Percentiles rank a stretch among this genome's conserved stretches.
Conservation (phyloP, 192 early-diverging fungal genomes). For the Linnemannia zychae region DNA sequence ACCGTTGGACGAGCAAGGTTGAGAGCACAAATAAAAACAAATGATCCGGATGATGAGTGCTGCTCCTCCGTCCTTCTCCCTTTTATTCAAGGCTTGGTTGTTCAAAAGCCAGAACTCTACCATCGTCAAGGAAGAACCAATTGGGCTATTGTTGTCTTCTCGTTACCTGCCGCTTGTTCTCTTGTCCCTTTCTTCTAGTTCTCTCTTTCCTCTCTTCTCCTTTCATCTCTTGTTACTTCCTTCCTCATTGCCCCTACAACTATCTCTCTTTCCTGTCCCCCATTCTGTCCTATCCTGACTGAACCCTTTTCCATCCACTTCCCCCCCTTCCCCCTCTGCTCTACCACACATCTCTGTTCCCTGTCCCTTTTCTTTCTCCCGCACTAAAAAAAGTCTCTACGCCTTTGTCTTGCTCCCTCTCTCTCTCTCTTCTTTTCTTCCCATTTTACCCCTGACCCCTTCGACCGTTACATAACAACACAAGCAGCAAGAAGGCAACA, state of each 20-base stretch:
- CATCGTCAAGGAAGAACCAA: no score
- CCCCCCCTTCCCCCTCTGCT: not conserved
- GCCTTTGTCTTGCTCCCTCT: not conserved
- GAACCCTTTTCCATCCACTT: not conserved
- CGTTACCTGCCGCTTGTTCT: not conserved
- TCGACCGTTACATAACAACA: conserved; percentile 21
- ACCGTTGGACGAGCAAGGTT: no score
- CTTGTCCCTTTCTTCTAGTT: not conserved
- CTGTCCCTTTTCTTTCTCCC: not conserved
- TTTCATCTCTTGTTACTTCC: not conserved
- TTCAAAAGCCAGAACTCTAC: no score
- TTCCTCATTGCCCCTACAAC: not conserved
- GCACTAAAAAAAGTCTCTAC: not conserved
- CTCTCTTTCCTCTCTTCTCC: not conserved
- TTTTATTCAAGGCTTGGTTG: no score
- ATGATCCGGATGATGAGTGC: no score
- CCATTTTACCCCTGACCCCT: not conserved
- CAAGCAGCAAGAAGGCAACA: not conserved
- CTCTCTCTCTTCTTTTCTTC: not conserved
- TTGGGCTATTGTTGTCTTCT: not conserved
- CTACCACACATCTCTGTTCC: not conserved
- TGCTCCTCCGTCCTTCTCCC: no score
- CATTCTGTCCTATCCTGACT: not conserved
- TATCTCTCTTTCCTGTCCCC: not conserved
- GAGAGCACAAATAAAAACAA: no score